Evolutionary conservation across 768 basidiomycete species (phyloP).

Genomic region (Scleroderma citrinum): DNA sequence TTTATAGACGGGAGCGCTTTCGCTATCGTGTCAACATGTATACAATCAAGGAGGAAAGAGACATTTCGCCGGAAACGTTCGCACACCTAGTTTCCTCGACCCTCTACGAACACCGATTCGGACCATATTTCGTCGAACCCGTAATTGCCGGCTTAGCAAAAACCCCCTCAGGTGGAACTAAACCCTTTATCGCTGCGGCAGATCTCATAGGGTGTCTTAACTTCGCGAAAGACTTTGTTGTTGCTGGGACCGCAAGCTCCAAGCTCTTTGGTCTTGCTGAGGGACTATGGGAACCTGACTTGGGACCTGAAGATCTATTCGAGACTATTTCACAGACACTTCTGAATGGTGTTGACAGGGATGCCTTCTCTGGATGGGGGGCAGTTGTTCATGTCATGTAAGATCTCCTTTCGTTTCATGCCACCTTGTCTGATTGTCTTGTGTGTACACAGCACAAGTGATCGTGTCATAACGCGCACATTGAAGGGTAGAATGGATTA

Average conservation of each 20-base stretch:
- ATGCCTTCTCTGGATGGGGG: constrained; percentile 97
- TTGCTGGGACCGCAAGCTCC: constrained; percentile 85
- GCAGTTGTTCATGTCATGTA: constrained; percentile 93
- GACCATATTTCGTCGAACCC: constrained; percentile 94
- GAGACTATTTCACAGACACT: constrained; percentile 97
- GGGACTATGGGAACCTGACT: constrained; percentile 95
- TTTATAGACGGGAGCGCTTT: constrained; percentile 74
- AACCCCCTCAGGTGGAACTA: constrained; percentile 65
- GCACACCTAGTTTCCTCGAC: constrained; percentile 93
- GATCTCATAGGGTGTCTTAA: constrained; percentile 93
- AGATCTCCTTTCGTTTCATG: constrained; percentile 28
- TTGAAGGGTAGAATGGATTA: constrained; percentile 92
- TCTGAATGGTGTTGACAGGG: constrained; percentile 91
- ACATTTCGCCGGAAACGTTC: constrained; percentile 95
- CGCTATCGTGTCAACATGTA: constrained; percentile 98
- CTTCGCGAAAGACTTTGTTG: constrained; percentile 95
- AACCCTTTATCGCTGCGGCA: constrained; percentile 92
- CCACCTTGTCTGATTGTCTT: constrained; percentile 6
- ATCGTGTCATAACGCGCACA: constrained; percentile 74
- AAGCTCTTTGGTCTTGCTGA: constrained; percentile 98
- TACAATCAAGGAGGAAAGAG: constrained; percentile 97
- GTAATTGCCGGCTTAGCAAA: constrained; percentile 89
- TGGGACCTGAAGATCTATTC: constrained; percentile 94
- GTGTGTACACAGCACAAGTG: constrained; percentile 53
- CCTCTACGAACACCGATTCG: constrained; percentile 92